Evolutionary conservation across 768 basidiomycete species (phyloP), one percentile per base, ranked within the genome.

Genomic region (Xerocomus potaroensis): DNA sequence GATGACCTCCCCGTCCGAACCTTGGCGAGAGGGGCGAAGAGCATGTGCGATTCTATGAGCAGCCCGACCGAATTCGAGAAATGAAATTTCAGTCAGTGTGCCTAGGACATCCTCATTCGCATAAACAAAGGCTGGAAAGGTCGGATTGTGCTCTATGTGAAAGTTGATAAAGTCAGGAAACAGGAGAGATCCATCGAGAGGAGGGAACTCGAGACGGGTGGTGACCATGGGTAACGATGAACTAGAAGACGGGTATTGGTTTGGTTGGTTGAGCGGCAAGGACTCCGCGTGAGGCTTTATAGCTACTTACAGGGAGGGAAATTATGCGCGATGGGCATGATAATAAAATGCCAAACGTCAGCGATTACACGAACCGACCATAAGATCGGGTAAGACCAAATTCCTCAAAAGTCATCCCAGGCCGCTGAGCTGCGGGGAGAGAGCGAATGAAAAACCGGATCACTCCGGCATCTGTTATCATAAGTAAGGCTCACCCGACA

Each of bases 31-130:
- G 9, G 59, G 60, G 9, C 55, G 54, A 15, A 63, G n/a, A 9
- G 39, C 50, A 23, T 63, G 59, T 0, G 66, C 66, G 3, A 61
- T 56, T 16, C 69, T 61, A 33, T 69, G 65, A 34, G 55, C 51
- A 0, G 65, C 69, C n/a, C 57, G 62, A 42, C 50, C 58, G 2
- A 64, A 63, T 34, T 65, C 64, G 4, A 62, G 50, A 38, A 47
- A 55, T 0, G 50, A 40, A 18, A 65, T 54, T 11, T 56, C 30
- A 12, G 53, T 50, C 31, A 45, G 26, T 44, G 53, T 22, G 50
- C 48, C 29, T n/a, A 40, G 34, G 56, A n/a, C 16, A 12, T 23
- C 35, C 31, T 59, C 43, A 46, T 58, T 29, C 0, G 50, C 15
- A 14, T 53, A 65, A n/a, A 54, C 44, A 9, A 47, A 58, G 8